phyloP scores from a whole-genome alignment of 495 filamentous ascomycete genomes.

The Tetracladium setigerum region DNA sequence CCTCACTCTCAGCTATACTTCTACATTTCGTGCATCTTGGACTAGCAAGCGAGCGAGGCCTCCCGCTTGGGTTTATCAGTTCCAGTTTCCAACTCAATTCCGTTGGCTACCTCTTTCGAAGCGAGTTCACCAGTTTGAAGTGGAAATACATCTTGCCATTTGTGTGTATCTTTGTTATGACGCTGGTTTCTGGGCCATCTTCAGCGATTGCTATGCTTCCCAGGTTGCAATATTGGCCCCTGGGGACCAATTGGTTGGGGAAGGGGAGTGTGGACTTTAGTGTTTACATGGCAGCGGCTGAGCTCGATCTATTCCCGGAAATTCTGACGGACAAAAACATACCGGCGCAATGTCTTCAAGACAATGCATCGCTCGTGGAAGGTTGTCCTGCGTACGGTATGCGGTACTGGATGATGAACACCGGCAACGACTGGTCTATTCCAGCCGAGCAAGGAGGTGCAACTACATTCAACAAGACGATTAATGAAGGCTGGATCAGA shows the following conservation, averaged over 20 bases:
- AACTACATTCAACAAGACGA: too few relatives aligned
- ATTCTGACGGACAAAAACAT: not conserved
- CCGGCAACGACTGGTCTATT: not conserved
- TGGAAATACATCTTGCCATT: not conserved
- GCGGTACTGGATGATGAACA: not conserved
- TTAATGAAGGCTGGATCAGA: too few relatives aligned
- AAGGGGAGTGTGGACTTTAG: not conserved
- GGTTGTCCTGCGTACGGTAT: not conserved
- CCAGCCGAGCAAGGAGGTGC: too few relatives aligned
- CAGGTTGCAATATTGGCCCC: not conserved
- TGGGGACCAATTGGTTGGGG: not conserved
- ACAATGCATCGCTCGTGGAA: not conserved
- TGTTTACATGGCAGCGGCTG: not conserved
- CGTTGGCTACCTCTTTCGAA: not conserved
- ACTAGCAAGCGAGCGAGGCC: not conserved
- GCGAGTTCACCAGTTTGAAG: not conserved
- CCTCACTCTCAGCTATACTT: not conserved
- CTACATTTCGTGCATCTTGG: not conserved
- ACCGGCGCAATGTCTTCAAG: not conserved
- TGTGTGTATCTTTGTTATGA: not conserved
- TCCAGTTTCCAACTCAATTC: not conserved
- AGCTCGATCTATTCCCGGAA: not conserved
- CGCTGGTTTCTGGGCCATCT: not conserved
- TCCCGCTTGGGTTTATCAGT: not conserved
- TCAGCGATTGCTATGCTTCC: not conserved